Percentiles rank a stretch among this genome's conserved stretches.
Evolutionary conservation across 2,329 filamentous ascomycete genomes (phyloP).

Genomic region (Emydomyces testavorans): DNA sequence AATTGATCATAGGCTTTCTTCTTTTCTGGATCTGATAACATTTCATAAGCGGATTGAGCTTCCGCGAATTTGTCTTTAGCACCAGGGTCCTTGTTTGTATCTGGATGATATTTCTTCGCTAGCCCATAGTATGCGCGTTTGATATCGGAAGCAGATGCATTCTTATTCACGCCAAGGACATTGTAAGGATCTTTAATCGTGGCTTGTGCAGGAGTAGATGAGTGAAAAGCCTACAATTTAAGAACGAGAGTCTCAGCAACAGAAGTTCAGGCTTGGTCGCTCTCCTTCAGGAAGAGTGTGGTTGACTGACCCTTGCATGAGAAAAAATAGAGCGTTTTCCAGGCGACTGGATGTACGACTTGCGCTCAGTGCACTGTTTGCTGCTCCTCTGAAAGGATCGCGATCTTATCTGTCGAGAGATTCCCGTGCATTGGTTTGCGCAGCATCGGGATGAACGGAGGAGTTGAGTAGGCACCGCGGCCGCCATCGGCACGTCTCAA

Average conservation of each 20-base stretch:
- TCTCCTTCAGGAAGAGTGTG: too few relatives aligned
- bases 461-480: conserved; percentile 34
- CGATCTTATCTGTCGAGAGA: conserved; percentile 27
- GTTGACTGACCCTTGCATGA: conserved; percentile 23
- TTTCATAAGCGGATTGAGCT: conserved; percentile 85
- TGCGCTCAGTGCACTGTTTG: conserved; percentile 20
- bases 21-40: conserved; percentile 86
- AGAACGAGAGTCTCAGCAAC: conserved; percentile 6
- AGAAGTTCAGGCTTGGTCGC: neutral
- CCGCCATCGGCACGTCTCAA: conserved; percentile 31
- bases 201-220: conserved; percentile 48
- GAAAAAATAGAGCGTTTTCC: conserved; percentile 20
- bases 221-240: conserved; percentile 32
- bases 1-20: conserved; percentile 85
- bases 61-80: conserved; percentile 93
- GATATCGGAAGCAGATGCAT: conserved; percentile 72
- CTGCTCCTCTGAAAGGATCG: conserved; percentile 27
- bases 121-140: conserved; percentile 98
- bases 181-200: conserved; percentile 82
- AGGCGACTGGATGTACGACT: conserved; percentile 21
- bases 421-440: conserved; percentile 26
- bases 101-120: conserved; percentile 94
- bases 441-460: conserved; percentile 33
- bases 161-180: conserved; percentile 71
- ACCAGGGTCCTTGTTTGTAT: conserved; percentile 89